Evolutionary conservation across 1,139 yeast genomes (phyloP).

Genomic region (Saccharomyces hybrid): DNA sequence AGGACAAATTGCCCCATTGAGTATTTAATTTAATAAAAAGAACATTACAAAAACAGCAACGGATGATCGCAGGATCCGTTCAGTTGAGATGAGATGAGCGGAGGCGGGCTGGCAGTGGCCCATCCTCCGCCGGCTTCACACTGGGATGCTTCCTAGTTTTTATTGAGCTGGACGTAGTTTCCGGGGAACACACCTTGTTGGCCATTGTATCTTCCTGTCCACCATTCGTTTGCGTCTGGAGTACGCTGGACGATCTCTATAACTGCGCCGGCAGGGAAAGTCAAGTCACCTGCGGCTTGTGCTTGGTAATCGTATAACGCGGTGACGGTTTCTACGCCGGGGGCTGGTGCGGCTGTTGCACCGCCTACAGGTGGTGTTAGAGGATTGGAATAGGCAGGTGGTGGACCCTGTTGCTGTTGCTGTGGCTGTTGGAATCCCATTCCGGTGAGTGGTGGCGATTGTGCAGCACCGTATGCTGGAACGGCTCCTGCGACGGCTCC

Average conservation of each 20-base stretch:
- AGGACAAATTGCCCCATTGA: background rate
- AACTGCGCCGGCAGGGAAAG: slow-evolving; percentile 79
- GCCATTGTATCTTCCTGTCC: slow-evolving; percentile 92
- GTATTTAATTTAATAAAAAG: background rate
- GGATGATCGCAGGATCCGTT: too few species aligned
- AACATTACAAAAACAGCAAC: background rate
- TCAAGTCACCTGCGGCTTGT: slow-evolving; percentile 83
- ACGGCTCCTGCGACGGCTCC: background rate
- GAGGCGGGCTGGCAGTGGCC: too few species aligned
- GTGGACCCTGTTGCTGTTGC: slow-evolving; percentile 10
- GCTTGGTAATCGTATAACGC: slow-evolving; percentile 74
- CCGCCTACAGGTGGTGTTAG: slow-evolving; percentile 16
- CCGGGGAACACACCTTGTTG: slow-evolving; percentile 92
- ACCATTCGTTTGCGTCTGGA: slow-evolving; percentile 88
- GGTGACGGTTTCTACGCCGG: slow-evolving; percentile 53
- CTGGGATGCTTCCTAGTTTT: background rate
- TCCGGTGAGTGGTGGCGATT: slow-evolving; percentile 9
- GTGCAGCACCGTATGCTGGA: background rate
- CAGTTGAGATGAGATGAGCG: too few species aligned
- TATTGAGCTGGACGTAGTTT: slow-evolving; percentile 73
- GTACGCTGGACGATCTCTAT: slow-evolving; percentile 80
- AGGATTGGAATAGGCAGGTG: slow-evolving; percentile 14
- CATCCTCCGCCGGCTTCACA: too few species aligned
- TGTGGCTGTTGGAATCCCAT: slow-evolving; percentile 12
- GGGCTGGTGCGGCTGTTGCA: slow-evolving; percentile 32